These are phyloP conservation scores for Pyrus pyrifolia DNA, from an alignment of 306 rosid genomes.

Conservation along the genomic window DNA sequence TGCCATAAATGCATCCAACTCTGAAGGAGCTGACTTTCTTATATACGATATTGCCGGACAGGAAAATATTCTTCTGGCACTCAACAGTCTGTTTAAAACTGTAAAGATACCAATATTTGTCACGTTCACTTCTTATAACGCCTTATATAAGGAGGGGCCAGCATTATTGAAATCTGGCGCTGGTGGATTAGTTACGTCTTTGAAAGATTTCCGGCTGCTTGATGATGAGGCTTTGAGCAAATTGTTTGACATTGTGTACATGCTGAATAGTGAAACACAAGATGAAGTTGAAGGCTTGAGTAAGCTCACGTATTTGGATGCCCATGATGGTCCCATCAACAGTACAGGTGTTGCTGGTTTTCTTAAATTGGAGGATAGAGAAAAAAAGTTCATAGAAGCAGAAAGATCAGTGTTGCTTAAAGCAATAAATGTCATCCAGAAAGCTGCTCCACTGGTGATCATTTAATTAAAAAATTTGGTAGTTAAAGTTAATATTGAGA, in stretches of 20 bases:
- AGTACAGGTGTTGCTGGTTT: slow-evolving; percentile 54
- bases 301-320: slow-evolving; percentile 16
- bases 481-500: slow-evolving; percentile 42
- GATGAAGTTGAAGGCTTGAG: slow-evolving; percentile 13
- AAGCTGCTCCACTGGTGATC: slow-evolving; percentile 99
- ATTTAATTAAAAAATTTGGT: slow-evolving; percentile 71
- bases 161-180: slow-evolving; percentile 58
- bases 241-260: slow-evolving; percentile 31
- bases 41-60: slow-evolving; percentile 40
- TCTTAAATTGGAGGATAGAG: slow-evolving; percentile 67
- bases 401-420: slow-evolving; percentile 67
- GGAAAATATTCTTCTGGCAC: slow-evolving; percentile 23
- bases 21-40: slow-evolving; percentile 96
- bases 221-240: slow-evolving; percentile 38
- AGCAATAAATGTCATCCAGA: slow-evolving; percentile 63
- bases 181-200: slow-evolving; percentile 66
- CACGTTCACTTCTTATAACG: slow-evolving; percentile 9
- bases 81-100: slow-evolving; percentile 36
- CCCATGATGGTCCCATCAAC: slow-evolving; percentile 33
- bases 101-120: slow-evolving; percentile 85
- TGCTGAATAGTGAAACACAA: slow-evolving; percentile 17
- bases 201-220: slow-evolving; percentile 45
- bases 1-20: slow-evolving; percentile 66
- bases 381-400: slow-evolving; percentile 53
- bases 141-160: slow-evolving; percentile 37